phyloP scores from a whole-genome alignment of 352 stramenopile genomes.

The Pythium brachiatum region DNA sequence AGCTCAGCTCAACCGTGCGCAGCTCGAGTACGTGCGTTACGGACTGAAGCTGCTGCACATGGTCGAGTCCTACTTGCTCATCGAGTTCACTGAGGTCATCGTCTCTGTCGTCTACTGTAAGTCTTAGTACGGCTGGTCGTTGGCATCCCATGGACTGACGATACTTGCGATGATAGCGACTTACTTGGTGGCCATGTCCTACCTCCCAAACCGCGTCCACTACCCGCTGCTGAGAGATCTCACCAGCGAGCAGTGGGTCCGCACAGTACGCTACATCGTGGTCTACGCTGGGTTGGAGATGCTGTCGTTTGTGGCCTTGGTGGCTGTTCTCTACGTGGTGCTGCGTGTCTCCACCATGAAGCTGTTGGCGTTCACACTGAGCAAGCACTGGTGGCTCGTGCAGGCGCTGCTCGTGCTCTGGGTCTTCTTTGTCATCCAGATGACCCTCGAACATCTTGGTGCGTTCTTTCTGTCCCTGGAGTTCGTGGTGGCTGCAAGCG shows the following conservation, averaged over 20 bases:
- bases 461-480: too few relatives aligned
- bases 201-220: constrained; percentile 26
- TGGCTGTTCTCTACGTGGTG: constrained; percentile 20
- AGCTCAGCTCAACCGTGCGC: neutral
- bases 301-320: constrained; percentile 22
- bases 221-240: constrained; percentile 14
- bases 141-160: too few relatives aligned
- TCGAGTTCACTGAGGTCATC: constrained; percentile 24
- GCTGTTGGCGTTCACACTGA: constrained; percentile 31
- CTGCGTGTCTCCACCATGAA: constrained; percentile 19
- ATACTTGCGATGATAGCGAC: too few relatives aligned
- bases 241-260: neutral
- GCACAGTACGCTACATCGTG: constrained; percentile 6
- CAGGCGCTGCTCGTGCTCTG: constrained; percentile 22
- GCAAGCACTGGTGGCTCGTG: constrained; percentile 26
- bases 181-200: constrained; percentile 18
- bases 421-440: constrained; percentile 22
- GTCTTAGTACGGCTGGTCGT: too few relatives aligned
- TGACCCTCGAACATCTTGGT: constrained; percentile 15
- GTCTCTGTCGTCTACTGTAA: constrained; percentile 19
- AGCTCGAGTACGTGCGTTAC: neutral
- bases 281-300: constrained; percentile 32
- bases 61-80: constrained; percentile 14
- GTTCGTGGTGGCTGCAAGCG: too few relatives aligned
- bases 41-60: constrained; percentile 10